Evolutionary conservation across 257 asterid species (phyloP), one percentile per base, ranked within the genome.

Genomic region (Sherardia arvensis): DNA sequence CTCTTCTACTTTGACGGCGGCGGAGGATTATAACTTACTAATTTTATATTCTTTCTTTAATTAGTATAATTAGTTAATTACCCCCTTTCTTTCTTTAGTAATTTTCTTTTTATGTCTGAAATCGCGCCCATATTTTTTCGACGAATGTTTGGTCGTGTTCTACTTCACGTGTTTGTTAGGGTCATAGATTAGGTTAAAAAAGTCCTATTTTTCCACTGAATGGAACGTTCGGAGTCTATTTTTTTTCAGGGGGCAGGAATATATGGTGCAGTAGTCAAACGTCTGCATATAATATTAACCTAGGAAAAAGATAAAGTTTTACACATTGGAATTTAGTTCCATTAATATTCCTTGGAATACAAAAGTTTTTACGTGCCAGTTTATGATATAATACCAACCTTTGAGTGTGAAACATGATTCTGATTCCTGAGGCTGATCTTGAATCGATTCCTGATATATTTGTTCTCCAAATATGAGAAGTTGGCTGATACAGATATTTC

Each of bases 1-100:
- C 45, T 62, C 49, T 32, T 51, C 65, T 29, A 59, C 33, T 32
- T 17, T 60, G 58, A 71, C 74, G 68, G 77, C 74, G 68, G 77
- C 72, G 59, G 65, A 34, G 9, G 18, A 26, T 26, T 43, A 26
- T 55, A 20, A 14, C 32, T 23, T 53, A n/a, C 28, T 43, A 43
- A 15, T 43, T 43, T 40, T 40, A 40, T 40, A 40, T 14, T 40
- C 48, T 14, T 38, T 38, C 11, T 4, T 4, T 38, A 30, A 30
- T 40, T 8, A 15, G 2, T 1, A n/a, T 45, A 5, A n/a, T 48
- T 48, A 17, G 0, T 14, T 11, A 20, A 55, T 30, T 9, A 25
- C 27, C 23, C 23, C 2, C 4, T 12, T 34, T 3, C 51, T 4
- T 7, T 0, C 21, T 43, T 43, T 43, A 1, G n/a, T 3, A 8